These are phyloP conservation scores for Larix kaempferi DNA, from an alignment of 75 land plant species.

Conservation along the genomic window DNA sequence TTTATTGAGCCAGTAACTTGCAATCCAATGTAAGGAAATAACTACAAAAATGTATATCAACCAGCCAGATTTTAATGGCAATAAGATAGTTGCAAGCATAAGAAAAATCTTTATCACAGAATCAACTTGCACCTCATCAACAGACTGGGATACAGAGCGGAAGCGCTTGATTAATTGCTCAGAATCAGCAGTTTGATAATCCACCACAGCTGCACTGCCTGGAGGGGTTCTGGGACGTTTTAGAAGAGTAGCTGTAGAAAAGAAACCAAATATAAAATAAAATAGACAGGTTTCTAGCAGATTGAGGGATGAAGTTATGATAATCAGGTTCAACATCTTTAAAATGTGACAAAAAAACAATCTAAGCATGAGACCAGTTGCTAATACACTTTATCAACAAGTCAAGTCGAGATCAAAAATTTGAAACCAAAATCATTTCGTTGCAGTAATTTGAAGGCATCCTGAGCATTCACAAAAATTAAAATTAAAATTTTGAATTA, in stretches of 20 bases:
- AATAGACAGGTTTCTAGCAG: background rate
- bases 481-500: background rate
- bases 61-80: no score
- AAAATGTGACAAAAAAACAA: background rate
- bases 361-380: background rate
- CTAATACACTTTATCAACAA: background rate
- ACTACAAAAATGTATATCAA: no score
- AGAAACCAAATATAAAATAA: background rate
- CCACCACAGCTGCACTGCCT: slow-evolving; percentile 28
- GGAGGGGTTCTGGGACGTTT: slow-evolving; percentile 72
- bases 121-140: slow-evolving; percentile 48
- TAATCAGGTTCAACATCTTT: background rate
- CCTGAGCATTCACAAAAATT: no score
- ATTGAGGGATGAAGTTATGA: background rate
- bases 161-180: slow-evolving; percentile 60
- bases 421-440: background rate
- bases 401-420: background rate
- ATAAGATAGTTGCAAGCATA: no score
- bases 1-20: background rate
- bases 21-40: background rate
- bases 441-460: background rate
- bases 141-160: slow-evolving; percentile 31
- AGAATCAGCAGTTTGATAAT: slow-evolving; percentile 60
- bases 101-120: background rate
- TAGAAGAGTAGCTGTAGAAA: slow-evolving; percentile 34